Conservation (phyloP, 805 yeast species). For the Yamadazyma olivae region DNA sequence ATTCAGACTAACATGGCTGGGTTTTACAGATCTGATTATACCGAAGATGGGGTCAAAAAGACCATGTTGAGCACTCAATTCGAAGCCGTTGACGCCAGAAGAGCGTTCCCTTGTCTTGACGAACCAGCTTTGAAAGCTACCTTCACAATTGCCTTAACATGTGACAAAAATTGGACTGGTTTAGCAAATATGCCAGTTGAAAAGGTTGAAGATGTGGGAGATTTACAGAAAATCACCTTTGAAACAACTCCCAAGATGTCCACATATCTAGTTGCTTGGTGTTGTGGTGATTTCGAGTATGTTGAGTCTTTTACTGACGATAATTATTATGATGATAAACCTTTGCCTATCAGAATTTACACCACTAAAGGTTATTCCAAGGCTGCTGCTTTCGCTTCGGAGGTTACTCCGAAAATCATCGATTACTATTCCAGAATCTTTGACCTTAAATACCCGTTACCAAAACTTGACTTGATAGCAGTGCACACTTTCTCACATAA, state of each 20-base stretch:
- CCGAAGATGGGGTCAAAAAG: conserved; percentile 33
- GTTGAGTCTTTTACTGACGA: conserved; percentile 44
- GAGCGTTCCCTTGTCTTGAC: conserved; percentile 58
- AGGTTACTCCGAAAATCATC: conserved; percentile 47
- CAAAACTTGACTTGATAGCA: conserved; percentile 77
- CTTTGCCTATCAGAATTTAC: conserved; percentile 49
- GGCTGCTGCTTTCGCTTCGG: conserved; percentile 47
- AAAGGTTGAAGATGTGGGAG: conserved; percentile 4
- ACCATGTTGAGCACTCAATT: conserved; percentile 52
- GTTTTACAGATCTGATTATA: conserved; percentile 47
- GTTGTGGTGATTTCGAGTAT: conserved; percentile 54
- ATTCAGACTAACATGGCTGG: conserved; percentile 58
- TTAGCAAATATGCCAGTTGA: conserved; percentile 48
- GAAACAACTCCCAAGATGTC: conserved; percentile 53
- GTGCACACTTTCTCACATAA: conserved; percentile 79
- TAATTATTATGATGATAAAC: conserved; percentile 32
- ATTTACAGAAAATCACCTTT: conserved; percentile 30
- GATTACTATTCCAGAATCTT: conserved; percentile 48
- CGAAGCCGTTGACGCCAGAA: conserved; percentile 58
- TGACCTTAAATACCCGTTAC: conserved; percentile 64
- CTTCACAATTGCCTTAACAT: conserved; percentile 43
- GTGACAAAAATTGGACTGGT: conserved; percentile 32
- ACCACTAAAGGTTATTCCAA: conserved; percentile 48
- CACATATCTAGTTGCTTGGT: conserved; percentile 58
- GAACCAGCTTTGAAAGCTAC: conserved; percentile 57